Evolutionary conservation across 257 asterid genomes (phyloP), one percentile per base, ranked within the genome.

Genomic region (Capsicum rhomboideum): DNA sequence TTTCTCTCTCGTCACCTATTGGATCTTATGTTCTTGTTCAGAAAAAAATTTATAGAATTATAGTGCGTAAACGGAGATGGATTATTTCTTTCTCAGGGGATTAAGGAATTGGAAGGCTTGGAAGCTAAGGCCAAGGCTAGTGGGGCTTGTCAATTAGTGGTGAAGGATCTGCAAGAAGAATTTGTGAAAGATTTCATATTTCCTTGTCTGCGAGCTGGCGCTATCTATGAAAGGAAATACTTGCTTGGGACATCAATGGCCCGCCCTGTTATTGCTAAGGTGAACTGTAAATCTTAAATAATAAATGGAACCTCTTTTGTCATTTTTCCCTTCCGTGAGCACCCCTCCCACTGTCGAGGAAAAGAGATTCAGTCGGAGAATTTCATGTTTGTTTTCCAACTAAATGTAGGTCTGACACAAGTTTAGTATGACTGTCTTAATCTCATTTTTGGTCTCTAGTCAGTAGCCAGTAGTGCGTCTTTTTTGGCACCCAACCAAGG

Each of bases 241-340:
- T 88, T 96, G 89, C 97, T 96, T 29, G 98, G 98, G 69, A 96
- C 99, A 79, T 93, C 99, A 84, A 96, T 96, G 98, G 98, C 99
- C 85, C 98, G 98, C 56, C 99, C 98, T 2, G 98, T 93, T 77
- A 96, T 96, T 87, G 99, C 98, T 28, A 96, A 96, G 99, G 99
- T 96, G 87, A 85, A 79, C 42, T 75, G 44, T 28, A 54, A 42
- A 20, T 63, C 80, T 56, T 53, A 83, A 80, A 59, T 55, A 26
- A 23, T 21, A 18, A 69, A 29, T 82, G 50, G 44, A 49, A 26
- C 4, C 61, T 75, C 7, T 75, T 49, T 75, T 20, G 26, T 75
- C 26, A 49, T 46, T 49, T 1, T 50, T 4, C 10, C 26, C 28
- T 26, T 49, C 28, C 8, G 31, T 50, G 44, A 75, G 10, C 80